Evolutionary conservation across 2,329 filamentous ascomycete genomes (phyloP).

Genomic region (Fusarium sp.): DNA sequence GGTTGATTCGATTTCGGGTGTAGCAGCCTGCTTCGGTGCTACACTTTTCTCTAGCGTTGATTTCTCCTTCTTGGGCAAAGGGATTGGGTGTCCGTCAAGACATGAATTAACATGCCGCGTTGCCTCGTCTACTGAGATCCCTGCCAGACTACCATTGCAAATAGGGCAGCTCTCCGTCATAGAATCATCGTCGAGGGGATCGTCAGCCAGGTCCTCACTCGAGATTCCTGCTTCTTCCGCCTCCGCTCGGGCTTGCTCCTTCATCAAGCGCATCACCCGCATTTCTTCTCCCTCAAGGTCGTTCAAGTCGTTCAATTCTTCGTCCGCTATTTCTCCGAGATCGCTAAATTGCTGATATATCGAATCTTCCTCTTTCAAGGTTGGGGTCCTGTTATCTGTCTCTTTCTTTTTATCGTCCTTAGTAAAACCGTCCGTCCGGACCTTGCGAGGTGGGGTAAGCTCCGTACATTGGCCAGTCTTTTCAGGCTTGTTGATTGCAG

Average conservation of each 20-base stretch:
- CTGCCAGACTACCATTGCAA: conserved; percentile 75
- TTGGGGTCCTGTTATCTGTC: conserved; percentile 27
- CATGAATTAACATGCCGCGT: conserved; percentile 93
- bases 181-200: conserved; percentile 51
- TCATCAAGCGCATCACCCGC: conserved; percentile 77
- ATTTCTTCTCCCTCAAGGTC: conserved; percentile 73
- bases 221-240: conserved; percentile 66
- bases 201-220: conserved; percentile 53
- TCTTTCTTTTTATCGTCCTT: conserved; percentile 39
- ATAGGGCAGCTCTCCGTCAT: conserved; percentile 75
- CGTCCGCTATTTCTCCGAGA: conserved; percentile 53
- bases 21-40: conserved; percentile 20
- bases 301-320: conserved; percentile 70
- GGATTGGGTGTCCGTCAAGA: conserved; percentile 82
- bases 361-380: conserved; percentile 52
- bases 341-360: conserved; percentile 53
- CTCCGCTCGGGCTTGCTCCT: conserved; percentile 78
- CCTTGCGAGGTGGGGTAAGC: conserved; percentile 37
- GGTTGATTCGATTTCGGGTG: conserved; percentile 53
- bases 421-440: conserved; percentile 42
- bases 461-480: conserved; percentile 43
- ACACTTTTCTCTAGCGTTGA: conserved; percentile 15
- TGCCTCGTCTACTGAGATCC: conserved; percentile 74
- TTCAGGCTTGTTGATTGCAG: conserved; percentile 14
- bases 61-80: conserved; percentile 58